Base-by-base conservation (phyloP, 1,284 basidiomycete genomes). In the Cutaneotrichosporon curvatum region DNA sequence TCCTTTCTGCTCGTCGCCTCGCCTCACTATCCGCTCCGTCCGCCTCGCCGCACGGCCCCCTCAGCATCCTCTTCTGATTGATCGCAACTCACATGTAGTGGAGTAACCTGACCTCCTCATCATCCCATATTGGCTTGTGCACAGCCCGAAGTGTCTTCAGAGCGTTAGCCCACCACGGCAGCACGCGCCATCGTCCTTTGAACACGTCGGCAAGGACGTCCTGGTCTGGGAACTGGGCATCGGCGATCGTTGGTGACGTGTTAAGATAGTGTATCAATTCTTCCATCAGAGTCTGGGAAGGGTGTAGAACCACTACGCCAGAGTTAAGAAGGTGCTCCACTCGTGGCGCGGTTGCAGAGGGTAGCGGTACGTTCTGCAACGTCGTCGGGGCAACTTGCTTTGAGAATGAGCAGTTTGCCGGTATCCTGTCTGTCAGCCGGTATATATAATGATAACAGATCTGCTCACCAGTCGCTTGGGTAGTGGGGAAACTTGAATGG, bases 161-260 rank as follows among this genome's bases (percentile, higher is more conserved):
- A 2, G 73, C 72, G 48, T 77, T 77, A 49, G 67, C 70, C 55
- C 66, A 67, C 72, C 73, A 77, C 0, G 74, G 72, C 14, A 77
- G 53, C 7, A 69, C 68, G 37, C 60, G 51, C 65, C 73, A 75
- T 41, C 56, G 54, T 11, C 83, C 84, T 43, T 75, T 70, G 74
- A 92, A 96, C 61, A 82, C 81, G 28, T 79, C 80, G 1, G 89
- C 79, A 25, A 97, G 79, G 20, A 95, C 78, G 61, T 97, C 92
- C 70, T 97, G 92, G 67, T 97, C 92, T 0, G 90, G 83, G 69
- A 97, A 97, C 33, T 76, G 76, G 72, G 84, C 92, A 1, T 76
- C 76, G 4, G 79, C 59, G 14, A 95, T 76, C 6, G 80, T 76
- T 4, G 84, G 80, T 21, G 83, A 83, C 2, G 81, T 84, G 45